Evolutionary conservation across 139 green algal genomes (phyloP).

Genomic region (Closterium sp.): DNA sequence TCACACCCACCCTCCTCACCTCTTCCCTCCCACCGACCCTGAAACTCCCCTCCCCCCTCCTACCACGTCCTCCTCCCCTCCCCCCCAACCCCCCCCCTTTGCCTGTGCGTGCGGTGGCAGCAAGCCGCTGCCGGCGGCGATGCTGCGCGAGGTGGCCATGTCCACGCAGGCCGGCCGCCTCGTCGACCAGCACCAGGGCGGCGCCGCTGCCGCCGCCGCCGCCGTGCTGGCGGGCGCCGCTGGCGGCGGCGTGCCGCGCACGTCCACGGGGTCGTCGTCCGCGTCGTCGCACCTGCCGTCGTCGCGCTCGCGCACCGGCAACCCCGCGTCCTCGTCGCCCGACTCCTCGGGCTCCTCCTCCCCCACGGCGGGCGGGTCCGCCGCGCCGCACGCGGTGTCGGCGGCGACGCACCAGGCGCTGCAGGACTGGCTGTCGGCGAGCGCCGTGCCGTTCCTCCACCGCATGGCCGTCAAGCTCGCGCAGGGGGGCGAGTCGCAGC

Average conservation of each 20-base stretch:
- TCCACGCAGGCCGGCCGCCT: not conserved
- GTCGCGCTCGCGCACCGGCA: not conserved
- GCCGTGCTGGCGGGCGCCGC: not conserved
- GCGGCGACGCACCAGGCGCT: not conserved
- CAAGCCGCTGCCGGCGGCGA: not conserved
- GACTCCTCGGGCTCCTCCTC: not conserved
- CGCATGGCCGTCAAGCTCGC: not conserved
- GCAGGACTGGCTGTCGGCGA: not conserved
- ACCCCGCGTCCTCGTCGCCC: not conserved
- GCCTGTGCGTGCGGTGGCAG: not conserved
- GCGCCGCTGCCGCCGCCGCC: not conserved
- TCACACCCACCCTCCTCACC: too few species aligned
- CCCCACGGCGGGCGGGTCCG: not conserved
- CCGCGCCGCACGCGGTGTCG: not conserved
- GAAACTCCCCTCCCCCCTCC: too few species aligned
- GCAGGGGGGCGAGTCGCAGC: not conserved
- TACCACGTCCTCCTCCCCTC: too few species aligned
- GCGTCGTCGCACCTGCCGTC: not conserved
- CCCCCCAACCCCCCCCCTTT: not conserved
- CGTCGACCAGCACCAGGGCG: slow-evolving; percentile 5
- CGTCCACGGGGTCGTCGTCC: not conserved
- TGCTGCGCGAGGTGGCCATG: not conserved
- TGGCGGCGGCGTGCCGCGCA: not conserved
- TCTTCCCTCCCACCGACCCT: too few species aligned
- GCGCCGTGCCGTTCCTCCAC: not conserved